phyloP scores from a whole-genome alignment of 2,329 filamentous ascomycete genomes.

The Botrytis sinoallii region DNA sequence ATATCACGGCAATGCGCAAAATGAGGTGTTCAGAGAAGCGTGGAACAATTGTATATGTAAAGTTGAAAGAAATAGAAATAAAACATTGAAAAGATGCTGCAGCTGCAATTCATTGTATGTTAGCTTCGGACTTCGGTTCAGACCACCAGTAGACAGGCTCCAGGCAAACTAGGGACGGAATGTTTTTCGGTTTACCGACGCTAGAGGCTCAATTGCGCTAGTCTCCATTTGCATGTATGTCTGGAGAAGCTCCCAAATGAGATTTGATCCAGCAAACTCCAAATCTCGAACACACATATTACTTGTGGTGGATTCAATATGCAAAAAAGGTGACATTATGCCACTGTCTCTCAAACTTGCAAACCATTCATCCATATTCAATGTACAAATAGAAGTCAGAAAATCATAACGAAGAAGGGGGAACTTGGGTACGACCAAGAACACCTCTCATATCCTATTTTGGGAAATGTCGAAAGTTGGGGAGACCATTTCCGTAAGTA shows the following conservation, averaged over 20 bases:
- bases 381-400: conserved; percentile 4
- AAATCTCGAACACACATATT: not conserved
- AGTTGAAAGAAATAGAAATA: conserved; percentile 3
- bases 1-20: not conserved
- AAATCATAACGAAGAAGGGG: conserved; percentile 10
- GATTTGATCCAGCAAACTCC: not conserved
- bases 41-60: not conserved
- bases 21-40: not conserved
- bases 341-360: not conserved
- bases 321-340: conserved; percentile 9
- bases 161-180: conserved; percentile 1
- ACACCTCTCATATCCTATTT: conserved; percentile 16
- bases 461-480: conserved; percentile 21
- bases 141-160: not conserved
- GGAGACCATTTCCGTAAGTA: conserved; percentile 19
- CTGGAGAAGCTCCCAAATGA: conserved; percentile 8
- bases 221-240: not conserved
- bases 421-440: conserved; percentile 5
- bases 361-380: conserved; percentile 6
- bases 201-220: not conserved
- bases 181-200: conserved; percentile 5
- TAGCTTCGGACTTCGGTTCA: not conserved
- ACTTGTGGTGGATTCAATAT: not conserved
- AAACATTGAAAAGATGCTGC: conserved; percentile 5
- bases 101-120: not conserved